Evolutionary conservation across 2,329 filamentous ascomycete species (phyloP), one percentile per base, ranked within the genome.

Genomic region (Colletotrichum tropicale): DNA sequence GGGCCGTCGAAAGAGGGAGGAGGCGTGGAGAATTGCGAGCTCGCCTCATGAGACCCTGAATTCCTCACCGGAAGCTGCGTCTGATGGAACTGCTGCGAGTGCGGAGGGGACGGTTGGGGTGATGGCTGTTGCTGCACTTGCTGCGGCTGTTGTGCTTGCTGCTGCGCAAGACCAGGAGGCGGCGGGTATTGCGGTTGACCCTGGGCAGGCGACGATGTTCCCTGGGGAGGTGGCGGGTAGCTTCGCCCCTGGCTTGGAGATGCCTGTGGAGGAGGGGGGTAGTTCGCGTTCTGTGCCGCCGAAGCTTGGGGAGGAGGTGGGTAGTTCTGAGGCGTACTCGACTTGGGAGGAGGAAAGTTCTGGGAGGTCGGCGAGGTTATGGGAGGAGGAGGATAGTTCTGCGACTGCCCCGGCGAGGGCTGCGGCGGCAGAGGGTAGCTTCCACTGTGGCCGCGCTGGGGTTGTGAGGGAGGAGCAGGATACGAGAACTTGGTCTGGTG

Each of bases 401-500:
- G 74, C 18, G 65, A 12, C 55, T 74, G 70, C 24, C 70, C 70
- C 34, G 32, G 61, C 12, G 70, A 67, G 7, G 48, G 79, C 76
- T 83, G 80, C 64, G 80, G 79, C 32, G 83, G 81, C 24, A 80
- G 79, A 66, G 83, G 80, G 67, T 85, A 83, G 78, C 74, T 77
- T n/a, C 71, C 80, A 78, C 71, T 78, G 21, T 72, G 76, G 9
- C 72, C 75, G 70, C 68, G 76, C 67, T 76, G 80, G 12, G 58
- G 70, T 56, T 76, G 77, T 34, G 71, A 65, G 28, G 86, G 84
- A 15, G 86, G 86, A 68, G 87, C 84, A 66, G 87, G 83, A 64
- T 88, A 82, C 60, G 83, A 89, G 81, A 87, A 88, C 61, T 86
- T 86, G 26, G 86, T 83, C 77, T 85, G 85, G 80, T 84, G 85